Evolutionary conservation across 495 filamentous ascomycete species (phyloP), one percentile per base, ranked within the genome.

Genomic region (Tuber indicum): DNA sequence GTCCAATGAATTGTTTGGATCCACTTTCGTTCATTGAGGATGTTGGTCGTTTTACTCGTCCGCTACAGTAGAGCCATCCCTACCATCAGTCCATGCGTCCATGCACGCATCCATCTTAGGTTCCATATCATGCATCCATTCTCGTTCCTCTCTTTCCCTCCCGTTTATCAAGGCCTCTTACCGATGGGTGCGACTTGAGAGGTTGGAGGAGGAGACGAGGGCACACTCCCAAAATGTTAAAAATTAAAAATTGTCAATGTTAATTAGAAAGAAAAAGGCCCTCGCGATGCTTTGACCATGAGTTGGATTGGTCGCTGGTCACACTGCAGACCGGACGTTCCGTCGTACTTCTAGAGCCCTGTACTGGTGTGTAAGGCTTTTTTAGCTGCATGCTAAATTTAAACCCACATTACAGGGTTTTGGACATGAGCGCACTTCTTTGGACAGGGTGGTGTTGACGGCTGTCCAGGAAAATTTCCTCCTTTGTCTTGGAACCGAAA

Each of bases 291-390:
- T 73, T 79, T 47, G 75, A 71, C 14, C 14, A 66, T 12, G 26
- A 32, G 58, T 66, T 66, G 26, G 58, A 36, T 66, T 66, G 58
- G 74, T 80, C 74, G 58, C 69, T 62, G 77, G 74, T 73, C 72
- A 52, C 73, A 75, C 75, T 78, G 52, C 70, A 72, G 78, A 78
- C 74, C 74, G 74, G 77, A 79, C 78, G 73, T 80, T 80, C 78
- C 62, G 73, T 79, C 41, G 47, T 47, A 69, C 75, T 76, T 76
- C 71, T 71, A 79, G 77, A 76, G 74, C 77, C 71, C 49, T 36
- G 58, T 36, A 36, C 32, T 66, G 58, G 10, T 7, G 10, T 7
- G 58, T 66, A 66, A 66, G 5, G 26, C 32, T 32, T 3, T 75
- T 78, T 78, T 76, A 71, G 46, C 75, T 79, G 76, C 78, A 80